Percentiles rank a stretch among this genome's conserved stretches.
Evolutionary conservation across 208 protist genomes (phyloP).

Genomic region (Naegleria fowleri): DNA sequence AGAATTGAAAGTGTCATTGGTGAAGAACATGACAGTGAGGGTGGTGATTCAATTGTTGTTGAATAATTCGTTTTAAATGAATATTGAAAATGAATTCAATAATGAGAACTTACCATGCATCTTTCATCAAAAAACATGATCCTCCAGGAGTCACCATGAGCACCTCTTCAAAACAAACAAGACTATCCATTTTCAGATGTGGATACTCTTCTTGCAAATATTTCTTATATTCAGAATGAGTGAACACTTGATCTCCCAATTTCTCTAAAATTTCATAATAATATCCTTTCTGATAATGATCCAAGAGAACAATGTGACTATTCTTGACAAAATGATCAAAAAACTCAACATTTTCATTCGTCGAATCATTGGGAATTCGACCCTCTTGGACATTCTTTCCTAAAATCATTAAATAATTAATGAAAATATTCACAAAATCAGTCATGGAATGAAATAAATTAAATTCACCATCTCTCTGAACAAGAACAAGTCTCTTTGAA

Average conservation of each 20-base stretch:
- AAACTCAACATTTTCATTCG: not conserved
- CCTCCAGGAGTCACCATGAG: not conserved
- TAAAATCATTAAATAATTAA: not conserved
- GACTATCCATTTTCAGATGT: not conserved
- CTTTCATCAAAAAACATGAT: constrained; percentile 19
- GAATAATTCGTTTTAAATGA: not conserved
- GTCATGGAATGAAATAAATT: not conserved
- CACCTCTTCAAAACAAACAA: not conserved
- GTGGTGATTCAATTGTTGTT: not conserved
- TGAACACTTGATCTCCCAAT: not conserved
- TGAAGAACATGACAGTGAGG: not conserved
- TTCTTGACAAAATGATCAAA: not conserved
- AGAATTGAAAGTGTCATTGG: too few relatives aligned
- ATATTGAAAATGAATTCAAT: too few relatives aligned
- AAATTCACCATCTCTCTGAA: not conserved
- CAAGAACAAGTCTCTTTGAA: not conserved
- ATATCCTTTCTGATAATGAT: not conserved
- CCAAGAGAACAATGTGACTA: not conserved
- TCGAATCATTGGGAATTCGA: too few relatives aligned
- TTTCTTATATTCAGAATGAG: not conserved
- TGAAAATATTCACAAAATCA: not conserved
- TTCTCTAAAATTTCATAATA: not conserved
- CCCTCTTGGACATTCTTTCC: not conserved
- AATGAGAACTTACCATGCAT: not conserved
- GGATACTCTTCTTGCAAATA: not conserved